Conservation (phyloP, 2,329 filamentous ascomycete species). For the Dactylonectria macrodidyma region DNA sequence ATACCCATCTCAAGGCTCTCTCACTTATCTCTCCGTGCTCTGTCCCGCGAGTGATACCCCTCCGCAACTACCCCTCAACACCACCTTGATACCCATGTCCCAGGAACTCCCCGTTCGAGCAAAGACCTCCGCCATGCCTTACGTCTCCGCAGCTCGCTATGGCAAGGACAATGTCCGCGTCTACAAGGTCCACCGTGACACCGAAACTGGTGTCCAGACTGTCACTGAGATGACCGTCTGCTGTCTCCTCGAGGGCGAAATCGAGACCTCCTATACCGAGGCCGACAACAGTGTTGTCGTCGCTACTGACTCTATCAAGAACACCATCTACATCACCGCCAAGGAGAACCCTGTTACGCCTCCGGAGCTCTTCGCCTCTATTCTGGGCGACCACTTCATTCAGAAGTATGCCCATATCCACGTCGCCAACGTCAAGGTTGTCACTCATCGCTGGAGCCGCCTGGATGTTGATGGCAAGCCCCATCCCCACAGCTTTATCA, state of each 20-base stretch:
- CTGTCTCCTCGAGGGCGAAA: constrained; percentile 92
- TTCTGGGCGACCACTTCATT: constrained; percentile 90
- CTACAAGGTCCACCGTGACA: constrained; percentile 91
- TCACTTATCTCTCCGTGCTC: not conserved
- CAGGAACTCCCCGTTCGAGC: constrained; percentile 31
- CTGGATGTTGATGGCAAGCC: constrained; percentile 89
- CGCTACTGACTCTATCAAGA: constrained; percentile 98
- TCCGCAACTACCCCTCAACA: constrained; percentile 21
- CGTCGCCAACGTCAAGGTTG: constrained; percentile 84
- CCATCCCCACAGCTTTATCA: constrained; percentile 95
- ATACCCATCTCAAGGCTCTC: constrained; percentile 1
- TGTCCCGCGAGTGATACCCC: constrained; percentile 21
- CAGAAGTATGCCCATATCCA: constrained; percentile 91
- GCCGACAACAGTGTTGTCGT: constrained; percentile 97
- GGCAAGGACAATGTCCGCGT: constrained; percentile 99
- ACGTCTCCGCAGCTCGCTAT: constrained; percentile 78
- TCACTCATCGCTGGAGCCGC: constrained; percentile 92
- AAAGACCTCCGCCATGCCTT: constrained; percentile 61
- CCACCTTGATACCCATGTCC: constrained; percentile 27
- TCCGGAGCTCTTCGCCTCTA: constrained; percentile 91
- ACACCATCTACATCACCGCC: constrained; percentile 94
- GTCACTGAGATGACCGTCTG: constrained; percentile 97
- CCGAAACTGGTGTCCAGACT: constrained; percentile 82
- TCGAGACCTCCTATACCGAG: constrained; percentile 89
- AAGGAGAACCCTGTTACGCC: constrained; percentile 94